A percentile compares a stretch with the other conserved stretches of the same genome.
These are phyloP conservation scores for Kwoniella shandongensis DNA, from an alignment of 768 basidiomycete genomes.

Conservation along the genomic window DNA sequence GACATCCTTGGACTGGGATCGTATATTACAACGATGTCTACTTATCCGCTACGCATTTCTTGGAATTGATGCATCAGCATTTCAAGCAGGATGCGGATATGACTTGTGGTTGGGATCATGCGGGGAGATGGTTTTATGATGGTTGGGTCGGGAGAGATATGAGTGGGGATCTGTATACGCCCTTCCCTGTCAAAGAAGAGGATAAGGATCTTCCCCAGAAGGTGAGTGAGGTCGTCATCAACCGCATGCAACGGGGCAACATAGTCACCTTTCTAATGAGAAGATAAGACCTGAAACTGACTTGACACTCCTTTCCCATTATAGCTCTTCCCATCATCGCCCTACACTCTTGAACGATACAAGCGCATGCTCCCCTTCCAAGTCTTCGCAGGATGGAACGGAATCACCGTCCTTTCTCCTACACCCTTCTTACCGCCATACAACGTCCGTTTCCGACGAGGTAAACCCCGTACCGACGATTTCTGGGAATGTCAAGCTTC, in stretches of 20 bases:
- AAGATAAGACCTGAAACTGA: neutral
- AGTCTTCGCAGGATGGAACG: conserved; percentile 53
- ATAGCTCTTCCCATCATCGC: conserved; percentile 46
- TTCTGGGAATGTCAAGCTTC: conserved; percentile 45
- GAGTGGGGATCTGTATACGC: conserved; percentile 47
- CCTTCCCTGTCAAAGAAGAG: conserved; percentile 42
- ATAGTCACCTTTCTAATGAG: neutral
- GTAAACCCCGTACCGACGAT: conserved; percentile 17
- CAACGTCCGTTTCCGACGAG: conserved; percentile 52
- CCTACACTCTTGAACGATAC: conserved; percentile 36
- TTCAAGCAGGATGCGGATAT: conserved; percentile 50
- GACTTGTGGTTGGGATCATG: conserved; percentile 54
- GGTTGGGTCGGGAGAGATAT: conserved; percentile 54
- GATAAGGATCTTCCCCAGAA: conserved; percentile 41
- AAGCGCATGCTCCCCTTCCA: conserved; percentile 47
- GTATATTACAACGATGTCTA: conserved; percentile 54
- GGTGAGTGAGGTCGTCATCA: conserved; percentile 22
- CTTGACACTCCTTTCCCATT: neutral
- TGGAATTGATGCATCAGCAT: conserved; percentile 53
- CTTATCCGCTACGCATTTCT: conserved; percentile 42
- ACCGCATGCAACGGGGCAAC: no score
- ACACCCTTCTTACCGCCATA: conserved; percentile 49
- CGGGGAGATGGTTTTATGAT: conserved; percentile 51
- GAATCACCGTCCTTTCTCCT: conserved; percentile 48
- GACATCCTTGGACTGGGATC: conserved; percentile 42